These are phyloP conservation scores for Fusarium sarcochroum DNA, from an alignment of 2,329 filamentous ascomycete species.

Conservation along the genomic window DNA sequence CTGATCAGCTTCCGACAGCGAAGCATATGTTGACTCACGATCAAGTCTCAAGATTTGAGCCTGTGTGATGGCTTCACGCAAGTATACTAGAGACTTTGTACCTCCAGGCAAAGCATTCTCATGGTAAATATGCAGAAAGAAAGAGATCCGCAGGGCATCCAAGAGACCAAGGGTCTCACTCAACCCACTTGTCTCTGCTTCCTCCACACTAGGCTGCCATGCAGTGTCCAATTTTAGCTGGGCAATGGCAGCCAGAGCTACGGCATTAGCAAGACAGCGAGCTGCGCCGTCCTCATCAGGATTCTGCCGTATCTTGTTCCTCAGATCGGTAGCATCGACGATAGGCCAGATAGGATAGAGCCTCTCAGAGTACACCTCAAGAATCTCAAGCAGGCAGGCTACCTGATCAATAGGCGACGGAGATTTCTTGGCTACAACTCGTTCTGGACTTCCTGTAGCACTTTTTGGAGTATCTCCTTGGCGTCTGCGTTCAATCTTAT, in stretches of 20 bases:
- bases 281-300: constrained; percentile 51
- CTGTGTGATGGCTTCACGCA: constrained; percentile 66
- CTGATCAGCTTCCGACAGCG: constrained; percentile 55
- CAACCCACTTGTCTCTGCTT: constrained; percentile 47
- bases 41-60: constrained; percentile 65
- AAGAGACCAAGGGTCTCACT: constrained; percentile 53
- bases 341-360: constrained; percentile 68
- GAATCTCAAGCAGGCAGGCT: constrained; percentile 48
- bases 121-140: constrained; percentile 67
- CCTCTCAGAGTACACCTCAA: constrained; percentile 64
- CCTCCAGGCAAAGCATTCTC: constrained; percentile 64
- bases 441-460: constrained; percentile 20
- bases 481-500: constrained; percentile 54
- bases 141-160: constrained; percentile 61
- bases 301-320: constrained; percentile 53
- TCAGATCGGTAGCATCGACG: constrained; percentile 60
- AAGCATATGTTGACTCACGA: constrained; percentile 57
- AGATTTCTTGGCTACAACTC: constrained; percentile 8
- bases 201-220: constrained; percentile 46
- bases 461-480: constrained; percentile 23
- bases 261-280: constrained; percentile 60
- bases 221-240: constrained; percentile 60
- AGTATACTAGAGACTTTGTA: constrained; percentile 61
- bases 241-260: constrained; percentile 63
- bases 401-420: constrained; percentile 36